These are phyloP conservation scores for Xylaria sp. DNA, from an alignment of 2,329 filamentous ascomycete genomes.

Conservation along the genomic window DNA sequence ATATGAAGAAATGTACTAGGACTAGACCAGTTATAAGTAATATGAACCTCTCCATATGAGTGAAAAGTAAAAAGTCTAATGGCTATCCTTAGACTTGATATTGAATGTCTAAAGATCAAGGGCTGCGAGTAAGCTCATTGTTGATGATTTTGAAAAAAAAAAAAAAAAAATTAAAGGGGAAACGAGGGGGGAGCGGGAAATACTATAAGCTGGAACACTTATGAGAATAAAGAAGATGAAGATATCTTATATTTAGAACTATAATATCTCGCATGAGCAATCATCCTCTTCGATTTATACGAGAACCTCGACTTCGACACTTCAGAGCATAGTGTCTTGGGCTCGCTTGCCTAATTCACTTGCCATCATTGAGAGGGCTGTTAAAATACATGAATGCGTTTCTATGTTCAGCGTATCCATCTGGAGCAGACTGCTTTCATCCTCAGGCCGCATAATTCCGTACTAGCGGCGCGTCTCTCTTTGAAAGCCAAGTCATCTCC, in stretches of 20 bases:
- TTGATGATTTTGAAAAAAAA: not conserved
- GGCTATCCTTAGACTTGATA: no score
- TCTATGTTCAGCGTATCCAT: conserved; percentile 34
- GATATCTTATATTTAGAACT: conserved; percentile 14
- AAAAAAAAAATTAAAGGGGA: no score
- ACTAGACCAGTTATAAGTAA: not conserved
- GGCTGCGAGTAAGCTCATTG: not conserved
- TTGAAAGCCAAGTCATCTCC: conserved; percentile 30
- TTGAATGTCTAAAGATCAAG: no score
- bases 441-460: conserved; percentile 19
- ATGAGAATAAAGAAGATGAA: not conserved
- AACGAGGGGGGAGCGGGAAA: no score
- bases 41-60: not conserved
- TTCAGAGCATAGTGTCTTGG: not conserved
- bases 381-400: conserved; percentile 35
- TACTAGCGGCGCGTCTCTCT: conserved; percentile 11
- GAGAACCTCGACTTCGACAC: conserved; percentile 20
- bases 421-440: conserved; percentile 3
- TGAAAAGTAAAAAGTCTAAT: not conserved
- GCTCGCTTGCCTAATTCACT: conserved; percentile 8
- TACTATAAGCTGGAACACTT: no score
- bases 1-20: not conserved
- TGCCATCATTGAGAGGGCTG: conserved; percentile 21
- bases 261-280: conserved; percentile 19
- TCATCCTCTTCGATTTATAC: conserved; percentile 20